Conservation (phyloP, 495 filamentous ascomycete genomes). For the Hypoxylon lenormandii region DNA sequence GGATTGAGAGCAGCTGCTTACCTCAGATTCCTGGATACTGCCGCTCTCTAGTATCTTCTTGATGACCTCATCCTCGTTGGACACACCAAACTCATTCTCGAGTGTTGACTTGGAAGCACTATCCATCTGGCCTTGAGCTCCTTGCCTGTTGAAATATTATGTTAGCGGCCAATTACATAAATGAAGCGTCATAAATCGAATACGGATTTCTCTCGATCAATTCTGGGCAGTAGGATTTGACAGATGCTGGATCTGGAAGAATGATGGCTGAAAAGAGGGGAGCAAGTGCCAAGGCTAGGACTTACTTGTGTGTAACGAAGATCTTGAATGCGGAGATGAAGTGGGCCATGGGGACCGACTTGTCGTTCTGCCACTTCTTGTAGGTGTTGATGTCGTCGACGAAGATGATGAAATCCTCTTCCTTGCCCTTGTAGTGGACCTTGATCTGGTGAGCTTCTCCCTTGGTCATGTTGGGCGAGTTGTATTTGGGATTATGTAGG, state of each 20-base stretch:
- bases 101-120: constrained; percentile 76
- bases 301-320: constrained; percentile 90
- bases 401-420: constrained; percentile 92
- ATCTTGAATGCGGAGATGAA: constrained; percentile 92
- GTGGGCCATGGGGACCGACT: constrained; percentile 78
- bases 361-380: constrained; percentile 85
- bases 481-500: constrained; percentile 35
- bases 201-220: neutral
- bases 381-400: constrained; percentile 78
- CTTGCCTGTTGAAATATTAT: constrained; percentile 70
- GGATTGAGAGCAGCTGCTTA: constrained; percentile 57
- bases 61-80: constrained; percentile 79
- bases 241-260: neutral
- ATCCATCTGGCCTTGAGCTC: constrained; percentile 82
- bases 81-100: constrained; percentile 88
- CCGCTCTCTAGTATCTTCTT: constrained; percentile 83
- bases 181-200: neutral
- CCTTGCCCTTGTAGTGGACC: constrained; percentile 88
- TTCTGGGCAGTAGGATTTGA: neutral
- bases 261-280: constrained; percentile 5
- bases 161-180: constrained; percentile 36
- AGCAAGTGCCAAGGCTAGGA: constrained; percentile 33
- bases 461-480: constrained; percentile 73
- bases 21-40: constrained; percentile 72
- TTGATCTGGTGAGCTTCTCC: constrained; percentile 80